Percentiles rank a stretch among this genome's conserved stretches.
phyloP scores from a whole-genome alignment of 2,329 filamentous ascomycete species.

The Aureobasidium sp. region DNA sequence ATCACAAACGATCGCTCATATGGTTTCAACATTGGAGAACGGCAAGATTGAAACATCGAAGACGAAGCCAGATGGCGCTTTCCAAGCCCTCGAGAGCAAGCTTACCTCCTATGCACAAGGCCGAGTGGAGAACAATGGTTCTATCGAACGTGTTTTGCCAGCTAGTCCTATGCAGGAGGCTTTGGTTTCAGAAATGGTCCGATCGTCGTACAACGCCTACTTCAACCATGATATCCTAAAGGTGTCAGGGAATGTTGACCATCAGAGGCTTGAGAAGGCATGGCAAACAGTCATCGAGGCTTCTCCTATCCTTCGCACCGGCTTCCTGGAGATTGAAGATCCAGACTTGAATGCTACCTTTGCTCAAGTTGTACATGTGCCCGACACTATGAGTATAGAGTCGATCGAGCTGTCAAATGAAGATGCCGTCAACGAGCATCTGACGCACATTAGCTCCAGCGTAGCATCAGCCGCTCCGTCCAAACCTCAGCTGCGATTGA shows the following conservation, averaged over 20 bases:
- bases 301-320: constrained; percentile 69
- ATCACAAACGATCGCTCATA: constrained; percentile 58
- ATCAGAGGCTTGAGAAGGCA: constrained; percentile 51
- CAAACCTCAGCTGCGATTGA: constrained; percentile 31
- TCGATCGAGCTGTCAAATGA: constrained; percentile 18
- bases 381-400: constrained; percentile 21
- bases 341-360: constrained; percentile 49
- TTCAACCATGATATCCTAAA: constrained; percentile 78
- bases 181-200: constrained; percentile 75
- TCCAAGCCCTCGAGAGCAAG: background rate
- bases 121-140: background rate
- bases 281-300: constrained; percentile 54
- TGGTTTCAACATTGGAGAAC: constrained; percentile 35
- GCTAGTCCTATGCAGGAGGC: constrained; percentile 80
- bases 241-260: constrained; percentile 49
- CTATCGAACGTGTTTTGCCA: constrained; percentile 57
- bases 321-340: constrained; percentile 61
- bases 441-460: constrained; percentile 30
- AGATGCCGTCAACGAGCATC: constrained; percentile 19
- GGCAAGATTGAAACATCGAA: constrained; percentile 5
- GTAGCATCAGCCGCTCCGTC: constrained; percentile 19
- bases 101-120: constrained; percentile 15
- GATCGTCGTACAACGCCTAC: constrained; percentile 67
- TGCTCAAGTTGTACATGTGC: constrained; percentile 47
- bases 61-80: background rate